Evolutionary conservation across 164 flowering plant genomes (phyloP).

Genomic region (Stephania yunnanensis): DNA sequence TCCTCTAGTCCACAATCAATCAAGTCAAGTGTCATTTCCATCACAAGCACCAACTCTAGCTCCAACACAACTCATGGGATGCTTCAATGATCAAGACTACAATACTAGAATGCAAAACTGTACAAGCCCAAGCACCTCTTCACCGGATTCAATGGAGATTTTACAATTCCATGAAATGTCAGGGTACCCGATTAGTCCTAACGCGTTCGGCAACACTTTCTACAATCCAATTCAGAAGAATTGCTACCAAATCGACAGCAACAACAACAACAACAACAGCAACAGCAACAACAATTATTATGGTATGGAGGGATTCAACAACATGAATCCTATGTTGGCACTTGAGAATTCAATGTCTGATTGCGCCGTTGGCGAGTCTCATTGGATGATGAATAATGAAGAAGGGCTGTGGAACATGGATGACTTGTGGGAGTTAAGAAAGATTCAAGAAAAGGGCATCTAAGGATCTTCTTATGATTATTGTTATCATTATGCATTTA

Average conservation of each 20-base stretch:
- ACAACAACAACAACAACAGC: constrained; percentile 7
- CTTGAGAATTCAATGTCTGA: constrained; percentile 10
- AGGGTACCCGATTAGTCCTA: constrained; percentile 24
- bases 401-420: constrained; percentile 44
- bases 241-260: constrained; percentile 16
- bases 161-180: constrained; percentile 26
- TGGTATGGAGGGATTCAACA: constrained; percentile 28
- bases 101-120: constrained; percentile 20
- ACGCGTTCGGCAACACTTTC: constrained; percentile 7
- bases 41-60: constrained; percentile 9
- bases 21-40: constrained; percentile 4
- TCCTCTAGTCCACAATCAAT: constrained; percentile 14
- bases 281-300: constrained; percentile 12
- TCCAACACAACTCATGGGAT: not conserved
- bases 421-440: constrained; percentile 41
- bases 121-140: constrained; percentile 21
- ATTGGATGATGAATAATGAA: constrained; percentile 34
- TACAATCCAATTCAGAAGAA: constrained; percentile 14
- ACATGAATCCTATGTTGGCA: constrained; percentile 24
- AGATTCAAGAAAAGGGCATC: constrained; percentile 13
- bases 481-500: too few species aligned
- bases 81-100: constrained; percentile 9
- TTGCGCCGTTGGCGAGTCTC: constrained; percentile 25
- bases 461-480: not conserved
- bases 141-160: constrained; percentile 22